phyloP scores from a whole-genome alignment of 495 filamentous ascomycete species.

The Mytilinidion resinicola region DNA sequence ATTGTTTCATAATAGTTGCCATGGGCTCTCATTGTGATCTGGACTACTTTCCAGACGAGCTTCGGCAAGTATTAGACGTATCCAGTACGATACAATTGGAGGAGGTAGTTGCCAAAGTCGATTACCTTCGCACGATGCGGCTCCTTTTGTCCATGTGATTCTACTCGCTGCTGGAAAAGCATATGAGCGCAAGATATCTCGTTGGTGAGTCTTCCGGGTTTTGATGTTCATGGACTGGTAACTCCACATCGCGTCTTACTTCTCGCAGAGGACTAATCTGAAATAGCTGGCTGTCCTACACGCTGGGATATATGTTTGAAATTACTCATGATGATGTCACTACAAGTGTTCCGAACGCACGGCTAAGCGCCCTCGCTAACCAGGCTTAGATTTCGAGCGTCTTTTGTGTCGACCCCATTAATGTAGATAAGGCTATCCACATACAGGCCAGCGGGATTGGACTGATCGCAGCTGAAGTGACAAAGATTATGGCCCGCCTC shows the following conservation, averaged over 20 bases:
- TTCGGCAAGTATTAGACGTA: slow-evolving; percentile 15
- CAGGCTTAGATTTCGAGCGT: slow-evolving; percentile 14
- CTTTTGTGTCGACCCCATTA: not conserved
- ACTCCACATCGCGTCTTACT: not conserved
- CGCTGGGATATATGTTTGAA: slow-evolving; percentile 19
- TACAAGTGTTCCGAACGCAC: slow-evolving; percentile 4
- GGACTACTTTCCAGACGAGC: slow-evolving; percentile 15
- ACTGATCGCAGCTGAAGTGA: slow-evolving; percentile 24
- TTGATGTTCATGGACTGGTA: slow-evolving; percentile 26
- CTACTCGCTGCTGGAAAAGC: slow-evolving; percentile 25
- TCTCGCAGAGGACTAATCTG: not conserved
- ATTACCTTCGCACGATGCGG: slow-evolving; percentile 24
- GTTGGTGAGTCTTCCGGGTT: slow-evolving; percentile 24
- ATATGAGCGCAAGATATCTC: slow-evolving; percentile 25
- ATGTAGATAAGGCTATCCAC: slow-evolving; percentile 19
- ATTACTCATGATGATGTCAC: slow-evolving; percentile 15
- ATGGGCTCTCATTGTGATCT: slow-evolving; percentile 25
- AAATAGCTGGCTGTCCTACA: slow-evolving; percentile 24
- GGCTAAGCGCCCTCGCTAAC: not conserved
- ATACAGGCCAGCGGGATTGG: slow-evolving; percentile 22
- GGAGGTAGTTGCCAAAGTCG: slow-evolving; percentile 15
- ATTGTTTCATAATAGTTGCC: slow-evolving; percentile 24
- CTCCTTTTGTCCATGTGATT: slow-evolving; percentile 22
- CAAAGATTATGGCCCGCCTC: slow-evolving; percentile 17
- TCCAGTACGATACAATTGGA: slow-evolving; percentile 20